Base-by-base conservation (phyloP, 2,329 filamentous ascomycete genomes). In the Aspergillus fischeri region DNA sequence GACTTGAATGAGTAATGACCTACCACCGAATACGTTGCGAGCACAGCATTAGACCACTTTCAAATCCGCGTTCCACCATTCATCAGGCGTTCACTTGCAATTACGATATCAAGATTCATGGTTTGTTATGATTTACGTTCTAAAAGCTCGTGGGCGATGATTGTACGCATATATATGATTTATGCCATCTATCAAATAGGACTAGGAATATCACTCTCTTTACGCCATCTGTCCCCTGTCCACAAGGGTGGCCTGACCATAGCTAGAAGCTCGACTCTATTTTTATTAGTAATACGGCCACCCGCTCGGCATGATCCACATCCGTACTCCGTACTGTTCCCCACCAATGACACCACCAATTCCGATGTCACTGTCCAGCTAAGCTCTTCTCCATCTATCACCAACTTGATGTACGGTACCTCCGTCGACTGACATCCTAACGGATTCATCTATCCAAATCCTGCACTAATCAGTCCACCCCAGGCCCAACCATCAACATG, bases 401-500 rank as follows among this genome's bases (percentile, higher is more conserved):
- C 0, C 32, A 14, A 35, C 11, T 11, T 14, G 32, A 35, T 14
- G 14, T 38, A 17, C 17, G 5, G 14, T 38, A 38, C 17, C 32
- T 14, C 32, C 11, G 11, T 35, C 32, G 11, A 17, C 32, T 35
- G 5, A 35, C 32, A 4, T 35, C 32, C 32, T 35, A 4, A 2
- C 1, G 32, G 11, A 6, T 17, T 6, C 4, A 35, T 17, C 11
- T 6, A 17, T 35, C 11, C 6, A 35, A 35, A 35, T 35, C 32
- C 32, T 17, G 5, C 14, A 38, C 32, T 17, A 38, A 44, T 44
- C n/a, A 20, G n/a, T 21, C 8, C 10, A 35, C 6, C 25, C 14
- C 29, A 14, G 14, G 8, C 20, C 45, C 11, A 14, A 57, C 20
- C 29, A 24, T 51, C 49, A 42, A 52, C 21, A 69, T 69, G 66